Evolutionary conservation across 768 basidiomycete species (phyloP).

Genomic region (Flagelloscypha sp.): DNA sequence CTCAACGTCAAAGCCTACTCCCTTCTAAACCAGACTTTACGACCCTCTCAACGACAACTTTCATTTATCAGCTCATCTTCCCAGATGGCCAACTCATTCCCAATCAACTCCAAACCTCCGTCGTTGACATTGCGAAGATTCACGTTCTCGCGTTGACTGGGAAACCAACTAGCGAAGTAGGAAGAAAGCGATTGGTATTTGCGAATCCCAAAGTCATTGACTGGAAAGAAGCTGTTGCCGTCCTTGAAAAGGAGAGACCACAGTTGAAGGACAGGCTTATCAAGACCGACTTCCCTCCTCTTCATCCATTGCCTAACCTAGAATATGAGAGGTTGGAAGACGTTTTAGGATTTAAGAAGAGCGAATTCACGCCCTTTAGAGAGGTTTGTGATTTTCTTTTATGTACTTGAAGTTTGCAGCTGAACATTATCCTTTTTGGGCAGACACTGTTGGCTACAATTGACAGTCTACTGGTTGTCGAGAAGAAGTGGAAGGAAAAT

Average conservation of each 20-base stretch:
- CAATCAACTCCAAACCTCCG: conserved; percentile 21
- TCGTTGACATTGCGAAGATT: conserved; percentile 28
- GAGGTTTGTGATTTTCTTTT: background rate
- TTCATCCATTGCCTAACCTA: too few species aligned
- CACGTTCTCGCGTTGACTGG: conserved; percentile 22
- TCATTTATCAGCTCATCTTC: conserved; percentile 19
- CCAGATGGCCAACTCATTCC: conserved; percentile 17
- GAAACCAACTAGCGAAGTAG: conserved; percentile 8
- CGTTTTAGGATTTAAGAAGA: conserved; percentile 23
- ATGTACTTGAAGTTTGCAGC: background rate
- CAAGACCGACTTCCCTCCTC: too few species aligned
- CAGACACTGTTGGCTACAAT: conserved; percentile 25
- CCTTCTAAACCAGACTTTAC: conserved; percentile 10
- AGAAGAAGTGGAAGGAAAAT: conserved; percentile 16
- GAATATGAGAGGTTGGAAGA: conserved; percentile 23
- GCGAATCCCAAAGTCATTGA: conserved; percentile 19
- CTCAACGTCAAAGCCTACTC: conserved; percentile 15
- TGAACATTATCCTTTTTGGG: too few species aligned
- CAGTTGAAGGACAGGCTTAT: conserved; percentile 17
- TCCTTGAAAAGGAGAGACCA: conserved; percentile 18
- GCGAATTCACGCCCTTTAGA: conserved; percentile 22
- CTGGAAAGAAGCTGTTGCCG: conserved; percentile 22
- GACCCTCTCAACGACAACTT: conserved; percentile 18
- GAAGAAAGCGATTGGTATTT: conserved; percentile 23
- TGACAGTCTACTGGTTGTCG: conserved; percentile 17